A percentile compares a stretch with the other conserved stretches of the same genome.
Conservation (phyloP, 257 asterid species). For the Capsicum rhomboideum region DNA sequence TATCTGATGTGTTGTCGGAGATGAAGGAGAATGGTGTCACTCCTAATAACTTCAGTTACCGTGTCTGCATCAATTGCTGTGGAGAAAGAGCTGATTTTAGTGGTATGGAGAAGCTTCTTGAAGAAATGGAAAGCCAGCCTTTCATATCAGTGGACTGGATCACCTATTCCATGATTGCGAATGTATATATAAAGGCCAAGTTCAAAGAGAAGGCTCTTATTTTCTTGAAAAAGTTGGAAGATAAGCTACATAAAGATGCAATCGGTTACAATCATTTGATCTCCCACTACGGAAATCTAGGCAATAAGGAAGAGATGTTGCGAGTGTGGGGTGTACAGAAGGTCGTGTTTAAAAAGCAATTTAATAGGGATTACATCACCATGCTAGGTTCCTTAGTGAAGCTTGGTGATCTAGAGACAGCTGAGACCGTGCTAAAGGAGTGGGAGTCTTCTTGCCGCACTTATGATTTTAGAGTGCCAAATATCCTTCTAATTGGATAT, state of each 20-base stretch:
- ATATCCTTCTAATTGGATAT: slow-evolving; percentile 45
- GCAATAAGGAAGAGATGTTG: slow-evolving; percentile 37
- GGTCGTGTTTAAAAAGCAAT: slow-evolving; percentile 41
- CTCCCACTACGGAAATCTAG: slow-evolving; percentile 42
- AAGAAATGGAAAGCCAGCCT: slow-evolving; percentile 36
- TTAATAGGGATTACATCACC: slow-evolving; percentile 49
- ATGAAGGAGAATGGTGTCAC: slow-evolving; percentile 40
- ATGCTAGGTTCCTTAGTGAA: slow-evolving; percentile 47
- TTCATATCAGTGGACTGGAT: slow-evolving; percentile 36
- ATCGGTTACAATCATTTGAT: slow-evolving; percentile 52
- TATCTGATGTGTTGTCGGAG: slow-evolving; percentile 34
- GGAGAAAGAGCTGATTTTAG: slow-evolving; percentile 42
- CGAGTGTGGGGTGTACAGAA: slow-evolving; percentile 54
- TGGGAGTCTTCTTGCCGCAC: slow-evolving; percentile 44
- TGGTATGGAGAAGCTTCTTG: slow-evolving; percentile 47
- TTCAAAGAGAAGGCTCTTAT: slow-evolving; percentile 33
- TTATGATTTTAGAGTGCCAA: slow-evolving; percentile 46
- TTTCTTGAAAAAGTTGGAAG: slow-evolving; percentile 42
- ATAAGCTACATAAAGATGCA: slow-evolving; percentile 29
- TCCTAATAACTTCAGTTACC: slow-evolving; percentile 52
- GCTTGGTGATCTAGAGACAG: slow-evolving; percentile 43
- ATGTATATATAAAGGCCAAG: slow-evolving; percentile 30
- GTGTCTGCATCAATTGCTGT: slow-evolving; percentile 37
- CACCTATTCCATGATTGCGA: slow-evolving; percentile 42
- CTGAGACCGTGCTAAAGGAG: slow-evolving; percentile 33